Evolutionary conservation across 495 filamentous ascomycete genomes (phyloP), one percentile per base, ranked within the genome.

Genomic region (Neurospora terricola): DNA sequence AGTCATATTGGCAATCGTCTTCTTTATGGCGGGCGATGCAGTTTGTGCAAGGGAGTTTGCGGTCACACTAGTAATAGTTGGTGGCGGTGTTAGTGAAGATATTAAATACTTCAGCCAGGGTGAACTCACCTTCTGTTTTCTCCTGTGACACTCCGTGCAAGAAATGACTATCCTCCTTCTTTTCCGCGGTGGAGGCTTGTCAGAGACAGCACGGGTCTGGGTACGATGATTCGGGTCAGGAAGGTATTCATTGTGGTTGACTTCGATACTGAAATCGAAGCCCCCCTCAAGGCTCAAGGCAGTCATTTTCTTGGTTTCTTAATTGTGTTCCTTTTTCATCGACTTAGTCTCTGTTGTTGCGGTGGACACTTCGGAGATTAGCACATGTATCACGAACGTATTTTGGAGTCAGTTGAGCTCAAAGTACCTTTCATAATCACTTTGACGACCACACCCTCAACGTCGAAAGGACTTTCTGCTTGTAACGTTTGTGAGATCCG

Each of bases 61-160:
- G 85, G 75, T 91, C 88, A 77, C 88, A 91, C 86, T 88, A 72
- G 27, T 18, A n/a, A 18, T 37, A 37, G 30, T 37, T 30, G 16
- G 16, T 30, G 16, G 16, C 40, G 42, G 42, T 70, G 39, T 48
- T 73, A 30, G 27, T n/a, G 18, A 18, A 43, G 18, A 43, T 43
- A 6, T 43, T 4, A 9, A 43, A 8, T n/a, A 43, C 2, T 43
- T 43, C 1, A 43, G 42, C 18, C 3, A 43, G 7, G 16, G 42
- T 43, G 40, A 40, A 45, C 76, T 40, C 23, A 87, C 87, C 85
- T 90, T 90, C 78, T 90, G 88, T 76, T 90, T 91, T 70, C 88
- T 83, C 70, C 88, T 81, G 76, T 91, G 88, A 71, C 89, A 91
- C 76, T 91, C 88, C 21, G 84, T 88, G 74, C 89, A 91, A 1